These are phyloP conservation scores for Russula brevipes DNA, from an alignment of 768 basidiomycete species.

Conservation along the genomic window DNA sequence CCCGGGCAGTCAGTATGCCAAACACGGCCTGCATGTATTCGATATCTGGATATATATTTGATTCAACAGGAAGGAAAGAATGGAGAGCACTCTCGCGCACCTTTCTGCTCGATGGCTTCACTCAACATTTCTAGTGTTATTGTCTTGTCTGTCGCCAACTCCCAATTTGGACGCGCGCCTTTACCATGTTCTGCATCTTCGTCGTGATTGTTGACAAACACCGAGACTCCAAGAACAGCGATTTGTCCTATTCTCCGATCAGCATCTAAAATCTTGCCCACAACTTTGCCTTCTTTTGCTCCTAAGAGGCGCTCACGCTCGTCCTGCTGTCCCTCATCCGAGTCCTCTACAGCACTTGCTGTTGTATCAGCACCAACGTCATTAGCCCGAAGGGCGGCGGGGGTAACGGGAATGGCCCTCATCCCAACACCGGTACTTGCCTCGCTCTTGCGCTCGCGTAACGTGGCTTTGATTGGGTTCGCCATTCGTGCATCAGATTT, in stretches of 20 bases:
- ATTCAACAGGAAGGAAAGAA: not conserved
- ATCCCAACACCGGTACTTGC: constrained; percentile 17
- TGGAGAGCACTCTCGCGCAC: constrained; percentile 1
- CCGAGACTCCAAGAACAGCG: constrained; percentile 4
- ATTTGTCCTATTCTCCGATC: constrained; percentile 23
- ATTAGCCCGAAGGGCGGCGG: constrained; percentile 3
- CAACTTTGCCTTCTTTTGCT: constrained; percentile 30
- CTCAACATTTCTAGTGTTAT: constrained; percentile 7
- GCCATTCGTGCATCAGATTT: not conserved
- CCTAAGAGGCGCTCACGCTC: constrained; percentile 32
- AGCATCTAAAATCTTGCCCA: constrained; percentile 30
- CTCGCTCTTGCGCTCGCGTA: constrained; percentile 21
- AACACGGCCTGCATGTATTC: constrained; percentile 39
- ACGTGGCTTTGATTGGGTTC: constrained; percentile 21
- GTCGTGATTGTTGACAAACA: not conserved
- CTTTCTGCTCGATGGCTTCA: constrained; percentile 12
- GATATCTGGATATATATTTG: constrained; percentile 36
- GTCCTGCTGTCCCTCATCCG: constrained; percentile 21
- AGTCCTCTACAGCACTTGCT: constrained; percentile 21
- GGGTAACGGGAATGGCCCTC: constrained; percentile 8
- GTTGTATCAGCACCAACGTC: constrained; percentile 6
- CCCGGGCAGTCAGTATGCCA: constrained; percentile 36
- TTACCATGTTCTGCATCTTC: not conserved
- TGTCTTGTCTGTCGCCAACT: constrained; percentile 2
- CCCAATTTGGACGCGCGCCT: not conserved